Base-by-base conservation (phyloP, 164 flowering plant species). In the Buxus sempervirens region DNA sequence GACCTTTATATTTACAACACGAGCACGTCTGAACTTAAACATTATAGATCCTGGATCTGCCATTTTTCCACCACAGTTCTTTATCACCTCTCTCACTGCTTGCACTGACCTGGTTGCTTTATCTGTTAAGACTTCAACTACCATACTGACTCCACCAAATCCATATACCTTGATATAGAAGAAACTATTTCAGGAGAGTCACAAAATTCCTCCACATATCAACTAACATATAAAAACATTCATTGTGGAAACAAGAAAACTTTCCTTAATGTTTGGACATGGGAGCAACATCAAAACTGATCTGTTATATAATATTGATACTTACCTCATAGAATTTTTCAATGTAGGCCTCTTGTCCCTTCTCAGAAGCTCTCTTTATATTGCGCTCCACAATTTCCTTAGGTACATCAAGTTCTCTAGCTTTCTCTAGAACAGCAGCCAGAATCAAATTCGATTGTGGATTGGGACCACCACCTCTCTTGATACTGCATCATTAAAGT, bases 11-110 rank as follows among this genome's bases (percentile, higher is more conserved):
- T 82, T 92, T 23, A 79, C 94, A 70, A 89, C 93, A 5, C 96
- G 84, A 45, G 81, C 97, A 70, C 96, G 98, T 68, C 78, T 84
- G 62, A 95, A 95, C 81, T 93, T 95, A 73, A 95, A 95, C 86
- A 82, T 65, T 42, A 95, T 88, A 36, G 98, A 95, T 62, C 99
- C 99, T 42, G 96, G 81, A 78, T 89, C 99, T 62, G 99, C 99
- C 98, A 95, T 92, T 76, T 95, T 95, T 58, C 93, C 97, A 66
- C 98, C 97, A 83, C 77, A 88, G 69, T 92, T 97, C 84, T 79
- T 95, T 73, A 87, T 89, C 24, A 89, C 96, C 71, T 80, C 88
- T 72, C 98, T 86, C 41, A 95, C 84, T 60, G 79, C 81, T 55
- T 94, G 94, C 71, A 95, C 93, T 21, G 98, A 90, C 80, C 99